Evolutionary conservation across 148 eudicot species (phyloP).

Genomic region (Chenopodium berlandieri): DNA sequence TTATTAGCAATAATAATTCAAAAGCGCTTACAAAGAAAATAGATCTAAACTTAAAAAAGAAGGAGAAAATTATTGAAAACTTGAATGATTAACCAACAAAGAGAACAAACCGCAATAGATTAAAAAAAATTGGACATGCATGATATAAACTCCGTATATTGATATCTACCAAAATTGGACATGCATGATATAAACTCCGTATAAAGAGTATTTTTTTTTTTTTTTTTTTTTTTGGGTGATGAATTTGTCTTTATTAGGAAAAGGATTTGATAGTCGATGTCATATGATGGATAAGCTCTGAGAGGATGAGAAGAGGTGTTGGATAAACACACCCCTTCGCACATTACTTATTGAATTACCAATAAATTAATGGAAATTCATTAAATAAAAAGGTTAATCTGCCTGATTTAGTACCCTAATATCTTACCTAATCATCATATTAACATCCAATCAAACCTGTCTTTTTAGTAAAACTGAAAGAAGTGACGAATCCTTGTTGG

Average conservation of each 20-base stretch:
- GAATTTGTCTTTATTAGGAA: conserved; percentile 30
- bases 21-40: too few species aligned
- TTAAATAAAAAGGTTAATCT: conserved; percentile 18
- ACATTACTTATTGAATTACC: too few species aligned
- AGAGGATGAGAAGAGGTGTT: conserved; percentile 39
- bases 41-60: too few species aligned
- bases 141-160: neutral
- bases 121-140: neutral
- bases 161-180: too few species aligned
- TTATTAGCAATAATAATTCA: too few species aligned
- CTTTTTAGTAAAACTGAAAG: conserved; percentile 9
- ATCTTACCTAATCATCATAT: conserved; percentile 27
- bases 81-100: neutral
- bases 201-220: too few species aligned
- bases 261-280: neutral
- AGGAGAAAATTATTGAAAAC: neutral
- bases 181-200: too few species aligned
- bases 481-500: neutral
- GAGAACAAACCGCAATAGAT: neutral
- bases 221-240: too few species aligned
- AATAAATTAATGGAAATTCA: neutral
- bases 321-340: neutral
- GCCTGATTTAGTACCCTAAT: conserved; percentile 22
- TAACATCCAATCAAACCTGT: conserved; percentile 41
- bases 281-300: conserved; percentile 47